Evolutionary conservation across 2,329 filamentous ascomycete genomes (phyloP).

Genomic region (Sordariomycetes sp.): DNA sequence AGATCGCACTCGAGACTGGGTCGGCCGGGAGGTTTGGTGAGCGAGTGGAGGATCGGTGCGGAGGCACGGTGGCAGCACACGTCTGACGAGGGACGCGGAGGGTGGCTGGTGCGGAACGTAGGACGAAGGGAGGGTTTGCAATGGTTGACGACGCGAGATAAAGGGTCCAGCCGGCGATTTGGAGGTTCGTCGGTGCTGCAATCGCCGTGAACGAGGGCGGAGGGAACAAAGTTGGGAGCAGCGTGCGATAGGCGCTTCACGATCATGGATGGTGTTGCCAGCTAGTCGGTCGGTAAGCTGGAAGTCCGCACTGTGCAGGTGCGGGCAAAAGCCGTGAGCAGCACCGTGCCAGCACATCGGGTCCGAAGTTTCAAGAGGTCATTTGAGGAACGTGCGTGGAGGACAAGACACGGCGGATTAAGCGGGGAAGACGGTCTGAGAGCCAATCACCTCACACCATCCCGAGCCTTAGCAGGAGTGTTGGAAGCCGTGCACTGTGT

Average conservation of each 20-base stretch:
- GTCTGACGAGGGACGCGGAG: not conserved
- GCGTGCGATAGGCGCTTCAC: not conserved
- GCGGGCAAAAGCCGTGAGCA: not conserved
- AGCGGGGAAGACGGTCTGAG: not conserved
- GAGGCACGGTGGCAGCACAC: not conserved
- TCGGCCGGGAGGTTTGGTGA: not conserved
- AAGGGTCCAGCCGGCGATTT: not conserved
- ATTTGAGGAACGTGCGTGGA: not conserved
- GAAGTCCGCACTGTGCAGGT: not conserved
- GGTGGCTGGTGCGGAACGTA: not conserved
- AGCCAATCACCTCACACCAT: conserved; percentile 2
- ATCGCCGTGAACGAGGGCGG: not conserved
- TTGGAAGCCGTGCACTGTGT: not conserved
- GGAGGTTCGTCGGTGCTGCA: too few relatives aligned
- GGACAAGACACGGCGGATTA: not conserved
- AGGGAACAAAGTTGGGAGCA: not conserved
- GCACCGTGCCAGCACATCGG: not conserved
- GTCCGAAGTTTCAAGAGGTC: conserved; percentile 1
- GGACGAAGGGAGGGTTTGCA: not conserved
- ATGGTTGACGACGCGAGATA: not conserved
- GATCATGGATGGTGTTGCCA: too few relatives aligned
- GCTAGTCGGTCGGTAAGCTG: not conserved
- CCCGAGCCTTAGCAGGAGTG: not conserved
- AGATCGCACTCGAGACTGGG: too few relatives aligned
- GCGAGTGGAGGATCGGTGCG: not conserved